Evolutionary conservation across 768 basidiomycete species (phyloP), one percentile per base, ranked within the genome.

Genomic region (Podaxis carcinomalis): DNA sequence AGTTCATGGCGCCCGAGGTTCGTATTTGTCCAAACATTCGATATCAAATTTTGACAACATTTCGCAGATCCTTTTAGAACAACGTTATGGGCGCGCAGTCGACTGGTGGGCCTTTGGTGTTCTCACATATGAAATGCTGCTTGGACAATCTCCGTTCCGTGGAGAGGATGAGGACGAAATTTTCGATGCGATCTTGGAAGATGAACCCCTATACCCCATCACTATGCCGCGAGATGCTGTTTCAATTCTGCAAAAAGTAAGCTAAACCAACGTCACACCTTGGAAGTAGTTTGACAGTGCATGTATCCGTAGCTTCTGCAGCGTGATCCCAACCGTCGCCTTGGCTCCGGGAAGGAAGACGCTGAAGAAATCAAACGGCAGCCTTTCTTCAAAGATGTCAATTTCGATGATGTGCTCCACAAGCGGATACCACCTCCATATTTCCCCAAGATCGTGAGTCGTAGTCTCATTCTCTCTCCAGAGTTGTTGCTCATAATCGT

Each of bases 91-190:
- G 9, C 93, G 95, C 40, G 96, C 97, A 10, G 97, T 99, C 44
- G 97, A 99, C 71, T 99, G 97, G 97, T 99, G 97, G 97, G 97
- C 97, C 11, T 98, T 98, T 72, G 97, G 97, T 65, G 97, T 99
- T 3, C 76, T 99, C 67, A 98, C 91, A 25, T 99, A 99, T 72
- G 97, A 99, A 77, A 99, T 99, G 97, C 76, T 99, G 57, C 82
- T 98, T 25, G 97, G 97, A 50, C 97, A 98, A 76, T 98, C 97
- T 4, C 97, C 97, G 2, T 99, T 99, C 89, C 89, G 95, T 49
- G 97, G 97, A 60, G 97, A 99, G 68, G 97, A 98, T 66, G 97
- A 98, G 73, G 97, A 99, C 70, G 97, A 99, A 80, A 98, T 99
- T 62, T 99, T 98, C 72, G 97, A 99, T 73, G 97, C 97, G 42